Conservation (phyloP, 192 early-diverging fungal species). For the Coemansia sp. region DNA sequence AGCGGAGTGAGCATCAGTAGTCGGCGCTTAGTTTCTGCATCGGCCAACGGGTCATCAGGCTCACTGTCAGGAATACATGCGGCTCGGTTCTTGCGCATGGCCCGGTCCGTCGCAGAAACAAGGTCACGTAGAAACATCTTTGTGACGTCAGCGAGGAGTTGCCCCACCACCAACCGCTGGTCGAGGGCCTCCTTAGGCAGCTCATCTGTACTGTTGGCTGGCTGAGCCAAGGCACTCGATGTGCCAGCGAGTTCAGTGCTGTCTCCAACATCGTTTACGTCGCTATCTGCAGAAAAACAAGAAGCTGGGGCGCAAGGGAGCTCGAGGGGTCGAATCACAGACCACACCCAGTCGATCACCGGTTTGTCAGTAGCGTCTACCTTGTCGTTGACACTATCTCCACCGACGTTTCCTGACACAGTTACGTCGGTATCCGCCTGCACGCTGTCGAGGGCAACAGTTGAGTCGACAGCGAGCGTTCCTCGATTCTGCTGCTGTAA, state of each 20-base stretch:
- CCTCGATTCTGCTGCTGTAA: constrained; percentile 17
- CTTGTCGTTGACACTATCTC: background rate
- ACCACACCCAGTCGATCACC: constrained; percentile 51
- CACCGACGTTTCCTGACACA: background rate
- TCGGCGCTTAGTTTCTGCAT: too few species aligned
- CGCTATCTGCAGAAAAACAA: constrained; percentile 21
- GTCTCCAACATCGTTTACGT: background rate
- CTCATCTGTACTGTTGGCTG: constrained; percentile 39
- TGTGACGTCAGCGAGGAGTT: constrained; percentile 38
- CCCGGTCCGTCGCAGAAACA: constrained; percentile 25
- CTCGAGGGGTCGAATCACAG: constrained; percentile 42
- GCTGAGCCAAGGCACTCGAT: constrained; percentile 17
- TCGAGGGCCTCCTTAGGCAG: constrained; percentile 34
- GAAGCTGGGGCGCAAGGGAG: constrained; percentile 46
- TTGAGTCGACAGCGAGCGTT: background rate
- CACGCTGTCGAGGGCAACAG: background rate
- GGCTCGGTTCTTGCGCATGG: constrained; percentile 36
- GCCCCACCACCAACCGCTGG: constrained; percentile 49
- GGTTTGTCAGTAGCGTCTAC: constrained; percentile 9
- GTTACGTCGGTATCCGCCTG: background rate
- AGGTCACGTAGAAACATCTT: constrained; percentile 51
- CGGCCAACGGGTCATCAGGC: background rate
- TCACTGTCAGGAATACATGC: constrained; percentile 1
- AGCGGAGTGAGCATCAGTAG: too few species aligned
- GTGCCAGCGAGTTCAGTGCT: background rate